These are phyloP conservation scores for Eimeria acervulina DNA, from an alignment of 169 alveolate genomes.

Conservation along the genomic window DNA sequence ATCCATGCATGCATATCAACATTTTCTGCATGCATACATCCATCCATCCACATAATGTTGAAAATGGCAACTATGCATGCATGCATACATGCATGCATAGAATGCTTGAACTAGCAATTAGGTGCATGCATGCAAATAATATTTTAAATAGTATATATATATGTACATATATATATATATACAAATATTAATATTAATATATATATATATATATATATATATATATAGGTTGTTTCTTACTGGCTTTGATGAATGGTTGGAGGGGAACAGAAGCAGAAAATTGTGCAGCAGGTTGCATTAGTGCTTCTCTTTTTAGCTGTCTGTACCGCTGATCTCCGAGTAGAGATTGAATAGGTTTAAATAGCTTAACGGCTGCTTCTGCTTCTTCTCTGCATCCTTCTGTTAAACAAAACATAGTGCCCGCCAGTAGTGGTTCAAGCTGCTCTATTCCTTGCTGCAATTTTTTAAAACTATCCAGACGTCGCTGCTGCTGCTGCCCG, in stretches of 20 bases:
- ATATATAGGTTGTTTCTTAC: not conserved
- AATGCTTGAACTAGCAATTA: no score
- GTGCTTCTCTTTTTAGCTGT: not conserved
- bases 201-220: no score
- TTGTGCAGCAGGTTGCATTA: not conserved
- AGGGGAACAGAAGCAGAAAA: not conserved
- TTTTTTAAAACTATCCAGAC: not conserved
- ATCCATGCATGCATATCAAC: no score
- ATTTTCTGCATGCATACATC: no score
- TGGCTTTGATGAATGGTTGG: not conserved
- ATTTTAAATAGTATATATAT: no score
- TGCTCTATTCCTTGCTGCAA: not conserved
- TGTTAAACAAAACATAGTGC: not conserved
- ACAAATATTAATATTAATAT: no score
- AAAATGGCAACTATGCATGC: no score
- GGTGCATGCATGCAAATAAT: no score
- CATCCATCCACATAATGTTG: no score
- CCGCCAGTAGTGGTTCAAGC: not conserved
- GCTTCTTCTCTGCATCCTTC: not conserved
- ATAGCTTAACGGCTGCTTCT: not conserved
- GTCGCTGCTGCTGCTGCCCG: conserved; percentile 15
- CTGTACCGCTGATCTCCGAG: not conserved
- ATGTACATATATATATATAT: no score
- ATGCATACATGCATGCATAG: no score
- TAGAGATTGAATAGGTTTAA: not conserved